These are phyloP conservation scores for Alternaria consortialis DNA, from an alignment of 2,329 filamentous ascomycete genomes.

Conservation along the genomic window DNA sequence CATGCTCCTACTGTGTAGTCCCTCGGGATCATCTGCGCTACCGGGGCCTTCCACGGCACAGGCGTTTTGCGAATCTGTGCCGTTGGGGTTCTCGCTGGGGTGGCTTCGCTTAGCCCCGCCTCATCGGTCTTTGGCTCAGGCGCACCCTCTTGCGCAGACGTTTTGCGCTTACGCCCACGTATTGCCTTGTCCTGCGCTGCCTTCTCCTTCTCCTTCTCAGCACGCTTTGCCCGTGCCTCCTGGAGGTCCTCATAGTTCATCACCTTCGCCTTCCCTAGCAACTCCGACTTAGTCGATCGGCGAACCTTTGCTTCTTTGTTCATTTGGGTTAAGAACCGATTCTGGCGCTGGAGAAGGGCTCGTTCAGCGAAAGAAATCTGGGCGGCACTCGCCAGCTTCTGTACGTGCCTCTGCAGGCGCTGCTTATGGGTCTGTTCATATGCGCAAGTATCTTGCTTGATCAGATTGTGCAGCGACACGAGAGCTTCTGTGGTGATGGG, in stretches of 20 bases:
- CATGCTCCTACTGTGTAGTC: no score
- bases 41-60: no score
- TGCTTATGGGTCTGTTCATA: slow-evolving; percentile 15
- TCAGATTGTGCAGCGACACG: slow-evolving; percentile 21
- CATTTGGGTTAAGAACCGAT: slow-evolving; percentile 34
- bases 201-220: neutral
- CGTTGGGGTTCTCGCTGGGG: no score
- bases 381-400: slow-evolving; percentile 31
- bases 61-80: no score
- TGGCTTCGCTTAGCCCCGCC: no score
- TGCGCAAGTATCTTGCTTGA: slow-evolving; percentile 23
- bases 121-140: no score
- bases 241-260: slow-evolving; percentile 2
- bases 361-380: slow-evolving; percentile 32
- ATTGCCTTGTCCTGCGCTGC: neutral
- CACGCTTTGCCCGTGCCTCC: neutral
- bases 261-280: neutral
- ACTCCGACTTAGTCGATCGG: slow-evolving; percentile 30
- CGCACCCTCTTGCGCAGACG: no score
- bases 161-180: neutral
- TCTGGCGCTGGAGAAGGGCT: slow-evolving; percentile 38
- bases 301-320: slow-evolving; percentile 41
- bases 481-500: slow-evolving; percentile 28
- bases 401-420: slow-evolving; percentile 21
- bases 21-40: no score